Evolutionary conservation across 139 green algal species (phyloP), one percentile per base, ranked within the genome.

Genomic region (Picocystis salinarum): DNA sequence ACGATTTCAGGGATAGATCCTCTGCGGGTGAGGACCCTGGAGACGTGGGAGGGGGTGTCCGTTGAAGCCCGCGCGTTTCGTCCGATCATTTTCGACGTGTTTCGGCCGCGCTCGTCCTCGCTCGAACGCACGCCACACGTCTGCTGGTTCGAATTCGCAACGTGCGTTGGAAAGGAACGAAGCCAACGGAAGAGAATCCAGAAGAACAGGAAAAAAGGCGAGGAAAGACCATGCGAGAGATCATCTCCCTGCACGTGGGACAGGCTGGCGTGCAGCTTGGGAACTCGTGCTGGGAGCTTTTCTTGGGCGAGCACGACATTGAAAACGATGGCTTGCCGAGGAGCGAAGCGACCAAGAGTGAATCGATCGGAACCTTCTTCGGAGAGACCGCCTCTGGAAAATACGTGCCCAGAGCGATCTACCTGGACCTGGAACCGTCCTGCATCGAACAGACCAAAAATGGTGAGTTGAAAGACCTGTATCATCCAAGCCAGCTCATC

Each of bases 401-500:
- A 77, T 80, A 91, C 66, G 81, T 92, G 30, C 80, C 80, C 23
- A 76, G 80, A 59, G 74, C 60, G 62, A 75, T 94, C 41, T 93
- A 92, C 64, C 71, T 94, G 13, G 83, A 94, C 59, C 77, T 94
- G 50, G 83, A 94, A 62, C 64, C 70, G 12, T 22, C 41, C 9
- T 33, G 41, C 41, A 82, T 94, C 26, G 83, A 94, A 47, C 82
- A 94, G 73, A 80, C 93, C 51, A 75, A 83, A 64, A 91, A 80
- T 34, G 82, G 83, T 61, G 91, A 83, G 50, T 93, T 92, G 73
- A 69, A 79, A 61, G 79, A 95, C 78, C 76, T 94, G 64, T 94
- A 93, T 78, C 82, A 94, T 71, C 83, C 83, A 40, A 82, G 93
- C 74, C 83, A 94, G 80, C 79, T 95, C 46, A 95, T 95, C 73